phyloP scores from a whole-genome alignment of 371 early-diverging fungal genomes.

The Catenaria anguillulae region DNA sequence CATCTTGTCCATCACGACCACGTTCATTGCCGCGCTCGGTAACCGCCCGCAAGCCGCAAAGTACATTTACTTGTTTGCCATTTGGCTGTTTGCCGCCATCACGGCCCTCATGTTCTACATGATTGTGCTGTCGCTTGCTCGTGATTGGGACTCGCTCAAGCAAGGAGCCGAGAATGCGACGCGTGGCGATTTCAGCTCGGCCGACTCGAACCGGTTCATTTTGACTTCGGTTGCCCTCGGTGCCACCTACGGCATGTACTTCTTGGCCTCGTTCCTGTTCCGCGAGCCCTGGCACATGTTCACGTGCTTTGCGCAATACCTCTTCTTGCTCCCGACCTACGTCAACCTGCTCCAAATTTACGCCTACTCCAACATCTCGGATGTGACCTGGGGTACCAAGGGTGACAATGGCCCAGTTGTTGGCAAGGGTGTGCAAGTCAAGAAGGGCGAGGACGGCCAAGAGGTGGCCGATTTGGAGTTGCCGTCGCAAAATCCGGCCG shows the following conservation, averaged over 20 bases:
- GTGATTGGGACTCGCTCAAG: conserved; percentile 15
- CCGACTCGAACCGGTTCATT: conserved; percentile 33
- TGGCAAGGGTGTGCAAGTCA: conserved; percentile 1
- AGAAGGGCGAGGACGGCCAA: conserved; percentile 25
- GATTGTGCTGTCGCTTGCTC: conserved; percentile 15
- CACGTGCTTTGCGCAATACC: conserved; percentile 42
- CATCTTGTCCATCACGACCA: conserved; percentile 39
- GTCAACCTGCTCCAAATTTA: conserved; percentile 48
- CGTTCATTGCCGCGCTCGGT: conserved; percentile 57
- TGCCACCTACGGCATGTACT: conserved; percentile 49
- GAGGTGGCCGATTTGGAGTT: conserved; percentile 25
- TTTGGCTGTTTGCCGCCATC: conserved; percentile 39
- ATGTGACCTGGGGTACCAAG: conserved; percentile 27
- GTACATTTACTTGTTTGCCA: conserved; percentile 43
- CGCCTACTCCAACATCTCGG: conserved; percentile 46
- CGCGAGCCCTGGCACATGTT: conserved; percentile 53
- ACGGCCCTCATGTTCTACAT: conserved; percentile 40
- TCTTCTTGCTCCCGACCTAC: conserved; percentile 44
- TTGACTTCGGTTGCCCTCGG: conserved; percentile 27
- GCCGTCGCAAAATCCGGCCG: conserved; percentile 20
- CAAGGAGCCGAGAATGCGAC: conserved; percentile 13
- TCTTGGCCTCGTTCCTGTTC: conserved; percentile 41
- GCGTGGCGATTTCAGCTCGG: conserved; percentile 8
- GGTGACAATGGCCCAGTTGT: conserved; percentile 9
- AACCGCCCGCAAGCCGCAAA: conserved; percentile 62